Evolutionary conservation across 2,329 filamentous ascomycete species (phyloP), one percentile per base, ranked within the genome.

Genomic region (Beauveria sp.): DNA sequence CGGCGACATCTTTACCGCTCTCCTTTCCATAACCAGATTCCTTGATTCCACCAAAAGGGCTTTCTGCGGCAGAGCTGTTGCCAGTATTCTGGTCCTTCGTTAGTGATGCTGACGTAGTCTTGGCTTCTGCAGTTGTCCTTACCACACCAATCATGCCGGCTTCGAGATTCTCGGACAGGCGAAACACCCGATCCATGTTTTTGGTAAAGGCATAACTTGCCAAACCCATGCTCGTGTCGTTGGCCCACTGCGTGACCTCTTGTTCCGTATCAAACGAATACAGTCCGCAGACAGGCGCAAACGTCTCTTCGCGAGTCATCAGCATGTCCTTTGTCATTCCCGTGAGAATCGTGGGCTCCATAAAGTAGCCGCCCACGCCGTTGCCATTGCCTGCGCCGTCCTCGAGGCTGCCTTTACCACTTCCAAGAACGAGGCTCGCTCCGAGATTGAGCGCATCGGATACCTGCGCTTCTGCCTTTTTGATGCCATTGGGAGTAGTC

Each of bases 131-230:
- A 80, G 10, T 10, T 16, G 3, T 41, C 79, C 67, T 59, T 63
- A 73, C 71, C 59, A 74, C 61, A 14, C 72, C 71, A 55, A 75
- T 66, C 71, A 74, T 74, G 14, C 73, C 72, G 18, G 70, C 73
- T 58, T 87, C 81, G 37, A 87, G 71, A 22, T 71, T 74, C 64
- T 79, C 77, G 26, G 76, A 75, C 34, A 80, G 71, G 34, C 76
- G 71, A 71, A 74, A 77, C 20, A 73, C 67, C 3, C 77, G 66
- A 47, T 71, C 70, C n/a, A 76, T 66, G 65, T 79, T 70, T 62
- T 72, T 71, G 50, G 73, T 87, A 73, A 86, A 90, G 73, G 89
- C 89, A 72, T 90, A 90, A 2, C 85, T 87, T 0, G 88, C 87
- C 40, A 91, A 78, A 1, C 88, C 88, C 51, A 90, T 87, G 63